A percentile compares a stretch with the other conserved stretches of the same genome.
These are phyloP conservation scores for Aspergillus steynii DNA, from an alignment of 495 filamentous ascomycete genomes.

Conservation along the genomic window DNA sequence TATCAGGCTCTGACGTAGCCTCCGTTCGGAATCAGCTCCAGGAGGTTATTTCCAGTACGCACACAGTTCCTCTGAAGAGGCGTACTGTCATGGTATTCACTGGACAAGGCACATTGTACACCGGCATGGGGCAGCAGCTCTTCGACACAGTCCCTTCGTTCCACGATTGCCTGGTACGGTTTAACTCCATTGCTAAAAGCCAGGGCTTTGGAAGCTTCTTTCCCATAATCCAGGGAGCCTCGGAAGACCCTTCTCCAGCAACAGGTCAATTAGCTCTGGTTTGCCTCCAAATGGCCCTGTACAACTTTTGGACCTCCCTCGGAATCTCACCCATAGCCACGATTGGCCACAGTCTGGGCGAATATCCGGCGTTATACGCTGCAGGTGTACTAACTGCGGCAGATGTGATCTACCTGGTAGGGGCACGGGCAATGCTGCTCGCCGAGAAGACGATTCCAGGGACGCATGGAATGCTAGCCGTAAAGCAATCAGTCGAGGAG, in stretches of 20 bases:
- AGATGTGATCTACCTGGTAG: conserved; percentile 81
- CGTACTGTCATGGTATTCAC: conserved; percentile 47
- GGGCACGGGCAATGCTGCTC: conserved; percentile 74
- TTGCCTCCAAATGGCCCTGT: conserved; percentile 80
- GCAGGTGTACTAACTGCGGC: conserved; percentile 76
- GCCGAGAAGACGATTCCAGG: conserved; percentile 67
- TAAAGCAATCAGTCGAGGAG: conserved; percentile 36
- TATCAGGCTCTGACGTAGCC: conserved; percentile 44
- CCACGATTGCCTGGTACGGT: conserved; percentile 64
- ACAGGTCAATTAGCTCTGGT: conserved; percentile 71
- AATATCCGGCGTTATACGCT: conserved; percentile 83
- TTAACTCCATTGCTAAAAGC: conserved; percentile 62
- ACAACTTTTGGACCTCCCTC: conserved; percentile 77
- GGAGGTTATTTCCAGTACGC: not conserved
- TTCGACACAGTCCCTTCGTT: conserved; percentile 65
- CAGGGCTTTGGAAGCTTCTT: conserved; percentile 69
- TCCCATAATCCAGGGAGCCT: conserved; percentile 55
- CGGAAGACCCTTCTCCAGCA: conserved; percentile 65
- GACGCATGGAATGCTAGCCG: conserved; percentile 64
- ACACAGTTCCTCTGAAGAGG: not conserved
- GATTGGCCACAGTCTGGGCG: conserved; percentile 82
- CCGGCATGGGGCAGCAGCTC: conserved; percentile 66
- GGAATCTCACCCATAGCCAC: conserved; percentile 74
- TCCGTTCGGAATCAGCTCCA: not conserved
- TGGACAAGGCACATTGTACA: conserved; percentile 58